phyloP scores from a whole-genome alignment of 2,329 filamentous ascomycete species.

The Penicillium sp. region DNA sequence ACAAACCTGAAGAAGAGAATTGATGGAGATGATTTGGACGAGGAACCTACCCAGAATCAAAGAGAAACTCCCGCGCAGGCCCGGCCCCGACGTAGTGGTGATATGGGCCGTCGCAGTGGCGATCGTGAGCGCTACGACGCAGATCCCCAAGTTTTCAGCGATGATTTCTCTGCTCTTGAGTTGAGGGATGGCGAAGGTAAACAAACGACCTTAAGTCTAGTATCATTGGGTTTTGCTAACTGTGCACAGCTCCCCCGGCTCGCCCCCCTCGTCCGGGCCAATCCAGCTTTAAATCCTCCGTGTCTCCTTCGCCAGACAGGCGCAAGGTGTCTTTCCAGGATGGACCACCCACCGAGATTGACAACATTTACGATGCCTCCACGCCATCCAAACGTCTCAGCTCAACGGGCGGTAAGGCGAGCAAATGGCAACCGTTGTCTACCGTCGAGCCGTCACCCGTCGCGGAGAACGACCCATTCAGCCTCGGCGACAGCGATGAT shows the following conservation, averaged over 20 bases:
- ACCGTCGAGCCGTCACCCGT: conserved; percentile 81
- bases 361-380: conserved; percentile 66
- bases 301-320: conserved; percentile 52
- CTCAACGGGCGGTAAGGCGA: conserved; percentile 61
- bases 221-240: conserved; percentile 2
- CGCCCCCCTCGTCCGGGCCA: conserved; percentile 66
- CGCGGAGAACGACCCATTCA: conserved; percentile 91
- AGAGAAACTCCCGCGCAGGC: conserved; percentile 39
- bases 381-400: conserved; percentile 54
- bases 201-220: not conserved
- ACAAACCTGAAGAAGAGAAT: conserved; percentile 87
- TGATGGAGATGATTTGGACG: conserved; percentile 72
- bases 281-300: conserved; percentile 72
- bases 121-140: conserved; percentile 93
- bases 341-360: conserved; percentile 74
- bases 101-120: conserved; percentile 68
- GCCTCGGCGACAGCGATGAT: conserved; percentile 90
- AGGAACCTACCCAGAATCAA: conserved; percentile 27
- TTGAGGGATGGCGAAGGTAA: conserved; percentile 60
- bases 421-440: conserved; percentile 96
- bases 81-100: conserved; percentile 59
- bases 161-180: conserved; percentile 75
- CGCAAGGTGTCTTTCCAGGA: conserved; percentile 59
- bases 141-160: conserved; percentile 82
- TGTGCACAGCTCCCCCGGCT: conserved; percentile 52